Evolutionary conservation across 2,329 filamentous ascomycete genomes (phyloP).

Genomic region (Paraphoma chrysanthemicola): DNA sequence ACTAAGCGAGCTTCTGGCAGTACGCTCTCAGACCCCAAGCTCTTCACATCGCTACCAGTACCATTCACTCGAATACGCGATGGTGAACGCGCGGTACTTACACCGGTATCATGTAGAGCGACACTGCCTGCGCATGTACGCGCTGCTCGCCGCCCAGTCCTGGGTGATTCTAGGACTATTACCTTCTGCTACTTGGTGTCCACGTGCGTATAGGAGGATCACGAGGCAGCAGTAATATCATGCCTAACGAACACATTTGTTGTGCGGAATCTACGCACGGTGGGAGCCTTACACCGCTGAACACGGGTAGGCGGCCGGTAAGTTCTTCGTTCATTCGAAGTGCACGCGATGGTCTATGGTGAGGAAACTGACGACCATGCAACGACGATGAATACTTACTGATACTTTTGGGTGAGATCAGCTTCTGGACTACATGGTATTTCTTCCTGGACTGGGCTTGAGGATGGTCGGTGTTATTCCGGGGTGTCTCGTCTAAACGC

Average conservation of each 20-base stretch:
- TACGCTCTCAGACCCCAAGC: slow-evolving; percentile 9
- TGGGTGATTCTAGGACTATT: not conserved
- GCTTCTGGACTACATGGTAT: too few relatives aligned
- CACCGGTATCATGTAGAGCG: slow-evolving; percentile 5
- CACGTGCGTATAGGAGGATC: slow-evolving; percentile 6
- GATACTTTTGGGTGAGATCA: slow-evolving; percentile 7
- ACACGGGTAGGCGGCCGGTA: slow-evolving; percentile 1
- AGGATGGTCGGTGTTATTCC: too few relatives aligned
- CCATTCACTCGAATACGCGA: slow-evolving; percentile 7
- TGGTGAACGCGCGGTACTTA: slow-evolving; percentile 12
- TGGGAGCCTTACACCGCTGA: not conserved
- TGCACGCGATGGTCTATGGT: slow-evolving; percentile 8
- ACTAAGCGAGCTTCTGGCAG: not conserved
- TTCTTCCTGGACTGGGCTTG: too few relatives aligned
- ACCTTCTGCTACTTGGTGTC: slow-evolving; percentile 8
- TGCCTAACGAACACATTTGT: slow-evolving; percentile 13
- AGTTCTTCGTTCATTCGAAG: slow-evolving; percentile 3
- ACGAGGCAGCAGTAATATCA: slow-evolving; percentile 4
- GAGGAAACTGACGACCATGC: slow-evolving; percentile 8
- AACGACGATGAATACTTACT: not conserved
- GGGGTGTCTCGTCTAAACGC: too few relatives aligned
- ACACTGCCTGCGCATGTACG: slow-evolving; percentile 8
- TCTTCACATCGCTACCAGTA: slow-evolving; percentile 14
- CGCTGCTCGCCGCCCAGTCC: slow-evolving; percentile 5
- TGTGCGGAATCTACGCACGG: slow-evolving; percentile 7